Conservation (phyloP, 2,329 filamentous ascomycete species). For the Chrysoporthe deuterocubensis region DNA sequence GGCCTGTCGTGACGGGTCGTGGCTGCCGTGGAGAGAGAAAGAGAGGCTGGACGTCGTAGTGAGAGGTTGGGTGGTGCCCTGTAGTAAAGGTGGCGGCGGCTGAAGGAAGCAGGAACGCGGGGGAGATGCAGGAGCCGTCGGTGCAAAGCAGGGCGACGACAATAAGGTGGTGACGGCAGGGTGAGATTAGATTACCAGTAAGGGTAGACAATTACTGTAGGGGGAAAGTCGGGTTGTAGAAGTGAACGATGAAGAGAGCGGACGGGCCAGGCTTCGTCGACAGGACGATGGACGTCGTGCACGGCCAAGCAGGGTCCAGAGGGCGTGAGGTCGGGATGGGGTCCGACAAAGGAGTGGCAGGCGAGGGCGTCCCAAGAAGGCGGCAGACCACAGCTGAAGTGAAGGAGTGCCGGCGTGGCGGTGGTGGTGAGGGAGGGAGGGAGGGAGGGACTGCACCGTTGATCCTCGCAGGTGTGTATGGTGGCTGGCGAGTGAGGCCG, state of each 20-base stretch:
- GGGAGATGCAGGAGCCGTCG: conserved; percentile 16
- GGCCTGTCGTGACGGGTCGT: conserved; percentile 15
- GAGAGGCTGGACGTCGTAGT: conserved; percentile 14
- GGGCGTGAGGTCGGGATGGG: conserved; percentile 3
- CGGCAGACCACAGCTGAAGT: conserved; percentile 2
- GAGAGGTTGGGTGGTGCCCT: conserved; percentile 17
- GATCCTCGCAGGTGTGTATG: not conserved
- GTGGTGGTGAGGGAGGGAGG: not conserved
- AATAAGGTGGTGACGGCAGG: conserved; percentile 4
- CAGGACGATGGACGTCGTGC: conserved; percentile 8
- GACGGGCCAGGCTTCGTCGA: not conserved
- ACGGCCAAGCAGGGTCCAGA: conserved; percentile 17
- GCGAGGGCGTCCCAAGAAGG: conserved; percentile 18
- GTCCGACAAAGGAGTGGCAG: conserved; percentile 22
- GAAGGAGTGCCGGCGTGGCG: not conserved
- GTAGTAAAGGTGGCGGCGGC: conserved; percentile 16
- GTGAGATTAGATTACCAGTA: conserved; percentile 8
- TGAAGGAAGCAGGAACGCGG: conserved; percentile 18
- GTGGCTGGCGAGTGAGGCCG: not conserved
- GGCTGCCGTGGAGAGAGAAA: conserved; percentile 17
- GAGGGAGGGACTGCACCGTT: not conserved
- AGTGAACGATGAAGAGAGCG: conserved; percentile 1
- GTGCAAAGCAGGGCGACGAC: conserved; percentile 24
- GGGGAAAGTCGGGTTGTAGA: not conserved
- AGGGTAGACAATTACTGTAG: conserved; percentile 11